A percentile compares a stretch with the other conserved stretches of the same genome.
These are phyloP conservation scores for Phanerochaete carnosa DNA, from an alignment of 768 basidiomycete genomes.

Conservation along the genomic window DNA sequence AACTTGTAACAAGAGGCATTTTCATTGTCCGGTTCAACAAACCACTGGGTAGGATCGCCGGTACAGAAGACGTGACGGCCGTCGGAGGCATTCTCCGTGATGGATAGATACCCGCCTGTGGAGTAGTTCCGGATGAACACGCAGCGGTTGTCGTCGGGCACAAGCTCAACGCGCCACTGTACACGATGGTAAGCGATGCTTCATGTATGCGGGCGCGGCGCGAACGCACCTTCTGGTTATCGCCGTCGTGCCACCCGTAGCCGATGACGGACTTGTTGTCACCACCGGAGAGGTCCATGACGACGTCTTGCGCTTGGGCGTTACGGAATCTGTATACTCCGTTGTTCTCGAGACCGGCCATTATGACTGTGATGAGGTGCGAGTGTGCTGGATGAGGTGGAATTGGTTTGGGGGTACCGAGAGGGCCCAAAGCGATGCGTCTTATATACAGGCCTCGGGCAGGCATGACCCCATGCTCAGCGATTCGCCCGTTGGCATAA, in stretches of 20 bases:
- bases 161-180: constrained; percentile 48
- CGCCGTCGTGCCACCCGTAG: constrained; percentile 36
- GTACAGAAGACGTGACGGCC: constrained; percentile 40
- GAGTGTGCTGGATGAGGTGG: neutral
- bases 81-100: constrained; percentile 24
- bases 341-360: constrained; percentile 28
- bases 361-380: neutral
- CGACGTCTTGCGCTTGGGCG: constrained; percentile 45
- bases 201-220: neutral
- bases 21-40: constrained; percentile 44
- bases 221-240: constrained; percentile 44
- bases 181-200: neutral
- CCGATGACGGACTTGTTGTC: constrained; percentile 53
- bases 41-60: constrained; percentile 40
- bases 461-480: neutral
- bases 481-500: no score
- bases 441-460: neutral
- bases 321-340: constrained; percentile 46
- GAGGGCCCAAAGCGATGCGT: neutral
- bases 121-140: constrained; percentile 41
- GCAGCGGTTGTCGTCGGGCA: constrained; percentile 27
- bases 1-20: constrained; percentile 41
- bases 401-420: neutral
- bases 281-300: constrained; percentile 54
- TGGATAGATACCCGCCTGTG: constrained; percentile 22